phyloP scores from a whole-genome alignment of 192 early-diverging fungal genomes.

The Phlyctochytrium bullatum region DNA sequence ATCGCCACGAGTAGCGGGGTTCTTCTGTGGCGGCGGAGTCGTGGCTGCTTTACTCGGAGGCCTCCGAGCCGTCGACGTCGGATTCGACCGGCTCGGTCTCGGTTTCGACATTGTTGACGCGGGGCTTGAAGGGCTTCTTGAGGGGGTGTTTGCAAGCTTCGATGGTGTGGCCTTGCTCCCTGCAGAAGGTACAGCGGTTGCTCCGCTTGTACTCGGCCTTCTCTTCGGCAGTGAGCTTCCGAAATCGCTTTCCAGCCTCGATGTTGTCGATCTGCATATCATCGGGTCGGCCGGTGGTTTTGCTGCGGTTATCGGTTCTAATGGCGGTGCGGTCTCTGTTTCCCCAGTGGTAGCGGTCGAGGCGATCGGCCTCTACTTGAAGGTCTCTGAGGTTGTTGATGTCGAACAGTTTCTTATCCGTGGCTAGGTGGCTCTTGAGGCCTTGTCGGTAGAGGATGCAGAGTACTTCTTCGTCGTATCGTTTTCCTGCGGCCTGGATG shows the following conservation, averaged over 20 bases:
- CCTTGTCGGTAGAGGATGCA: not conserved
- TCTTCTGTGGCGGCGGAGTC: no score
- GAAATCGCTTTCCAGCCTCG: not conserved
- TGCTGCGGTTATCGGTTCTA: not conserved
- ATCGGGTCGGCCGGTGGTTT: not conserved
- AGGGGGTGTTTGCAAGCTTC: not conserved
- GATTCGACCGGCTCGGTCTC: no score
- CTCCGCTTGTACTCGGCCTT: slow-evolving; percentile 1
- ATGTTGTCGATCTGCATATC: not conserved
- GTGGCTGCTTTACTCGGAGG: no score
- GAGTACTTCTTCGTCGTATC: not conserved
- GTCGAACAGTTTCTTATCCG: no score
- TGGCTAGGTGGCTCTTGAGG: no score
- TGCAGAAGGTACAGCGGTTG: not conserved
- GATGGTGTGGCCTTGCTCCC: not conserved
- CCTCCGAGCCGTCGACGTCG: no score
- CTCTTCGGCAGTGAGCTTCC: not conserved
- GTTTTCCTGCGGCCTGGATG: not conserved
- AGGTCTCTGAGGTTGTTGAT: not conserved
- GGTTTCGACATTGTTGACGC: no score
- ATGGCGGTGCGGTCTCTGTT: not conserved
- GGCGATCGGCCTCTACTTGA: not conserved
- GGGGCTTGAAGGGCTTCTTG: not conserved
- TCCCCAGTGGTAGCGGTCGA: not conserved
- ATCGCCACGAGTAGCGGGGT: no score